Base-by-base conservation (phyloP, 1,284 basidiomycete genomes). In the Anthracocystis panici-leucophaei region DNA sequence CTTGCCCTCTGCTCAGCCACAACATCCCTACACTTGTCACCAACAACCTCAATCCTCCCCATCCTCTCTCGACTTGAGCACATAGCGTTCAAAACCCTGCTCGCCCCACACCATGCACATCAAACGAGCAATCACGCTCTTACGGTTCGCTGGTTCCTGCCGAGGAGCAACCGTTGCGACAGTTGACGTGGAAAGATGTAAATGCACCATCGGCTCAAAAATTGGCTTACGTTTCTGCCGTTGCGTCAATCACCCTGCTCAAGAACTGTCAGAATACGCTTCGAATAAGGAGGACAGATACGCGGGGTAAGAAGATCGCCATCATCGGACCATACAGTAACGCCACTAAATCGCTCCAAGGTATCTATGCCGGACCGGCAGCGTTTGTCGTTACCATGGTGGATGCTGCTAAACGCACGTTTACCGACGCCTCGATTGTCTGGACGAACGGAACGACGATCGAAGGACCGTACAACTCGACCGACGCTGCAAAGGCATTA, bases 311-410 rank as follows among this genome's bases (percentile, higher is more conserved):
- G 12, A 67, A 33, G 38, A 35, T 68, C 11, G 66, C 66, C 0
- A 20, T 68, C 18, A 63, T 68, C 46, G 66, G 66, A 9, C 66
- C 66, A 1, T 68, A 62, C 27, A 23, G 35, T 10, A 58, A 51
- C 35, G 66, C 60, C 14, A 63, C 66, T 2, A 45, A 48, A 27
- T 50, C 66, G 6, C 35, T 68, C 31, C 35, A 56, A 0, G 66
- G 66, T 5, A 63, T 55, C 51, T 68, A 68, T 21, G 66, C 59
- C 8, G 66, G 66, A 7, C 59, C 60, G 0, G 46, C 55, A 1
- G 44, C 59, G 11, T 63, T 55, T 20, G 33, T 35, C 14, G 55
- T 68, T 27, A 57, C 66, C 14, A 44, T 63, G 50, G 1, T 35
- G 2, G 51, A 63, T 0, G 66, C 66, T 0, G 66, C 66, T 0